phyloP scores from a whole-genome alignment of 2,329 filamentous ascomycete species.

The Neonectria sp. region DNA sequence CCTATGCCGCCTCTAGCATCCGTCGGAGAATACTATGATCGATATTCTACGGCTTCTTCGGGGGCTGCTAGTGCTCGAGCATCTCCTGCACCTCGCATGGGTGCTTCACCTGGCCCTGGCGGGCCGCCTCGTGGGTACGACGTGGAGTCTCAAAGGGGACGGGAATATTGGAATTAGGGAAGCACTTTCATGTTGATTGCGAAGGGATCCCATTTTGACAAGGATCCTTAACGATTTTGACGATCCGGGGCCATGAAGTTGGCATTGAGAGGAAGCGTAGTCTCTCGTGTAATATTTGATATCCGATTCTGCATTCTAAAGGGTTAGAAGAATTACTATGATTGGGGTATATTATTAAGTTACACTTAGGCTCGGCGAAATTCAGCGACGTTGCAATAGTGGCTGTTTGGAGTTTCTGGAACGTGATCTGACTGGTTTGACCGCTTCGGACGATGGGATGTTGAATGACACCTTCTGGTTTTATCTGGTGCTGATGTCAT shows the following conservation, averaged over 20 bases:
- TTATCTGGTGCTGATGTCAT: slow-evolving; percentile 26
- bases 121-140: slow-evolving; percentile 55
- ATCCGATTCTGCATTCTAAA: slow-evolving; percentile 25
- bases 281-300: slow-evolving; percentile 26
- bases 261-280: slow-evolving; percentile 13
- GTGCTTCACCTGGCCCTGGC: slow-evolving; percentile 40
- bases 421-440: slow-evolving; percentile 10
- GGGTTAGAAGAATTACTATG: slow-evolving; percentile 26
- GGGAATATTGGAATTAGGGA: slow-evolving; percentile 45
- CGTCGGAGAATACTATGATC: slow-evolving; percentile 47
- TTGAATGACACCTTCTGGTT: slow-evolving; percentile 7
- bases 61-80: slow-evolving; percentile 36
- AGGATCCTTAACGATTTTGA: slow-evolving; percentile 26
- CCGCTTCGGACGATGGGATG: not conserved
- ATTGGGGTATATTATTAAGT: slow-evolving; percentile 22
- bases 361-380: slow-evolving; percentile 15
- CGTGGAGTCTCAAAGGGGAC: slow-evolving; percentile 52
- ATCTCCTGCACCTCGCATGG: slow-evolving; percentile 18
- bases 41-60: slow-evolving; percentile 42
- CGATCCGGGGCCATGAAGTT: slow-evolving; percentile 22
- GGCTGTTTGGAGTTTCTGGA: slow-evolving; percentile 2
- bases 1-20: slow-evolving; percentile 53
- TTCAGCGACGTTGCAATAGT: slow-evolving; percentile 18
- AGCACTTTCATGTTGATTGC: slow-evolving; percentile 8
- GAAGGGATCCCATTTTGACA: slow-evolving; percentile 32